Evolutionary conservation across 2,329 filamentous ascomycete species (phyloP), one percentile per base, ranked within the genome.

Genomic region (Aspergillus sojae): DNA sequence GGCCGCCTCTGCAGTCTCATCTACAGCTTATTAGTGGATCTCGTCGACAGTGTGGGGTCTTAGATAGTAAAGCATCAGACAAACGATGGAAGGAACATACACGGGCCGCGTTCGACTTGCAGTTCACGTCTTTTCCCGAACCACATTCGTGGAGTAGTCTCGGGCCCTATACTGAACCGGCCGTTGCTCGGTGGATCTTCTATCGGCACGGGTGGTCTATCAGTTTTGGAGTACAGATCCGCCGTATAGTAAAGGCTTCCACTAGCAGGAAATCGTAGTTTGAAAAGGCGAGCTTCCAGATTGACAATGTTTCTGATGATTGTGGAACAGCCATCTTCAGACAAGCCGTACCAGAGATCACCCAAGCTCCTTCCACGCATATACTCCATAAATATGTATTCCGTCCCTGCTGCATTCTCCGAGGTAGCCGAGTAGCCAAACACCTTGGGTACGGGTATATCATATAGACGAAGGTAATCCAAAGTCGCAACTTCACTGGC

Each of bases 401-500:
- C 77, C 11, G 75, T 75, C 0, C 78, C 77, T 48, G 76, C 77
- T 60, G 73, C 21, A 60, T 81, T 81, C 10, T 76, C 68, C 3
- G 64, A 53, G 11, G 65, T 72, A 30, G 75, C 53, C 3, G 75
- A 78, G 62, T 78, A 80, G 23, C 69, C 67, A 58, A 74, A 74
- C 16, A 80, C 63, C 55, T 73, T 69, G 0, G 77, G 76, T 4
- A 78, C 74, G 32, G 75, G 76, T 59, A 78, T 63, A 14, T 69
- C 65, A 58, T 77, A 66, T 9, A 62, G 65, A 23, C 72, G 70
- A 34, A 79, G 68, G 61, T 75, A 74, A 10, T 75, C 71, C 61
- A 80, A 70, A 7, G 76, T 81, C 30, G 78, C 78, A 10, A 76
- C 78, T 69, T 80, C 78, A 63, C 77, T 79, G 26, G 76, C 77